Conservation (phyloP, 2,329 filamentous ascomycete species). For the Diaporthe citriasiana region DNA sequence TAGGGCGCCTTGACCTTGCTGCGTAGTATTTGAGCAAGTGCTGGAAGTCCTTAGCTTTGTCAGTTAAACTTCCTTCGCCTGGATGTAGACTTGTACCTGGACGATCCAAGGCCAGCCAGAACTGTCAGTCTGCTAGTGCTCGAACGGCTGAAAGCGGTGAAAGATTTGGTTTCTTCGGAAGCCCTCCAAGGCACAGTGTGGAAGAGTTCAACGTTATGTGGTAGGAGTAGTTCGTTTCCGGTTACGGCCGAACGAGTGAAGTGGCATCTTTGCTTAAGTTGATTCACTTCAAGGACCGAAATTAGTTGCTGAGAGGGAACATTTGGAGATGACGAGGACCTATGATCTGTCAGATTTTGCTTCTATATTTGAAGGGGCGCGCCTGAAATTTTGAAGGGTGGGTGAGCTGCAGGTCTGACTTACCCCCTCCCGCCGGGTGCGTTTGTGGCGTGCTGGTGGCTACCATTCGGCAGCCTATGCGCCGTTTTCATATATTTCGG, state of each 20-base stretch:
- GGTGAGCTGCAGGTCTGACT: conserved; percentile 7
- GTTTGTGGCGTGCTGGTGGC: conserved; percentile 15
- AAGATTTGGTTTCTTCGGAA: neutral
- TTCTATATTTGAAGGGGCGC: neutral
- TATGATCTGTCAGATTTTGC: neutral
- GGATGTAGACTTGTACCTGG: neutral
- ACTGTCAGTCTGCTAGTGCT: conserved; percentile 1
- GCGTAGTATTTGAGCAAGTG: neutral
- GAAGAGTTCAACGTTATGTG: no score
- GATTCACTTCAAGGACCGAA: neutral
- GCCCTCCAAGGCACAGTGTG: neutral
- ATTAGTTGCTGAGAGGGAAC: neutral
- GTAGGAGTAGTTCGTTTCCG: neutral
- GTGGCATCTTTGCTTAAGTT: neutral
- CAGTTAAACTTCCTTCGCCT: neutral
- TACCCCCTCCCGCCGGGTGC: conserved; percentile 10
- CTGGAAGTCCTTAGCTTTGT: neutral
- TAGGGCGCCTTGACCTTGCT: no score
- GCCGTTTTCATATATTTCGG: neutral
- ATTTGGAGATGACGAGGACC: neutral
- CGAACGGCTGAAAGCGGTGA: neutral
- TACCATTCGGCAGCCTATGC: conserved; percentile 1
- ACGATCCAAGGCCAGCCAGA: neutral
- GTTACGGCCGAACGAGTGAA: neutral
- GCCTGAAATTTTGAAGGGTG: neutral